Evolutionary conservation across 2,329 filamentous ascomycete species (phyloP).

Genomic region (Cercospora zeae-maydis): DNA sequence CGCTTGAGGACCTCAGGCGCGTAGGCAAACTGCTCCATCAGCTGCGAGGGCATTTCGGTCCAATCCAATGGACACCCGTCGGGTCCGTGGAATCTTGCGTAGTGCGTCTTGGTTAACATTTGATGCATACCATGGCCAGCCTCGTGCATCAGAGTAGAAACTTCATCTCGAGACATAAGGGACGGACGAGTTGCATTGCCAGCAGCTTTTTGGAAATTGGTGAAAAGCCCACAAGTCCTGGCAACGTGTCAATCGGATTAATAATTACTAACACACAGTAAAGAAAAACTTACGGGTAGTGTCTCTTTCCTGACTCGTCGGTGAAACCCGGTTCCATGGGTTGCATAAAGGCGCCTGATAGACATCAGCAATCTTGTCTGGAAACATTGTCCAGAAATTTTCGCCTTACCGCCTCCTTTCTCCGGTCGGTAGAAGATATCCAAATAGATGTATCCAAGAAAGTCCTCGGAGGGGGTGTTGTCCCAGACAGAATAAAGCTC

Average conservation of each 20-base stretch:
- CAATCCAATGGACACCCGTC: conserved; percentile 10
- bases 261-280: neutral
- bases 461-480: neutral
- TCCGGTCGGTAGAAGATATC: conserved; percentile 12
- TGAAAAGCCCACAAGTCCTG: neutral
- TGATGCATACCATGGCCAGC: conserved; percentile 21
- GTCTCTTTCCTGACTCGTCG: conserved; percentile 2
- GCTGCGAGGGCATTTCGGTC: conserved; percentile 6
- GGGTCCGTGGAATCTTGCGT: conserved; percentile 1
- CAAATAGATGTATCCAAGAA: conserved; percentile 19
- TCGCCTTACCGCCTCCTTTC: neutral
- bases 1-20: conserved; percentile 8
- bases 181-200: conserved; percentile 1
- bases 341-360: neutral
- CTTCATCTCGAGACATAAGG: conserved; percentile 3
- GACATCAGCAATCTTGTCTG: neutral
- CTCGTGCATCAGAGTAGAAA: conserved; percentile 13
- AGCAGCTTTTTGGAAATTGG: conserved; percentile 6
- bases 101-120: conserved; percentile 1
- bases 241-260: neutral
- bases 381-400: neutral
- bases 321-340: conserved; percentile 7
- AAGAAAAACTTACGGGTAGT: conserved; percentile 9
- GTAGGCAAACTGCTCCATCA: conserved; percentile 18
- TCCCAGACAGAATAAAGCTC: conserved; percentile 18